A percentile compares a stretch with the other conserved stretches of the same genome.
Evolutionary conservation across 208 protist species (phyloP).

Genomic region (Crithidia acanthocephali): DNA sequence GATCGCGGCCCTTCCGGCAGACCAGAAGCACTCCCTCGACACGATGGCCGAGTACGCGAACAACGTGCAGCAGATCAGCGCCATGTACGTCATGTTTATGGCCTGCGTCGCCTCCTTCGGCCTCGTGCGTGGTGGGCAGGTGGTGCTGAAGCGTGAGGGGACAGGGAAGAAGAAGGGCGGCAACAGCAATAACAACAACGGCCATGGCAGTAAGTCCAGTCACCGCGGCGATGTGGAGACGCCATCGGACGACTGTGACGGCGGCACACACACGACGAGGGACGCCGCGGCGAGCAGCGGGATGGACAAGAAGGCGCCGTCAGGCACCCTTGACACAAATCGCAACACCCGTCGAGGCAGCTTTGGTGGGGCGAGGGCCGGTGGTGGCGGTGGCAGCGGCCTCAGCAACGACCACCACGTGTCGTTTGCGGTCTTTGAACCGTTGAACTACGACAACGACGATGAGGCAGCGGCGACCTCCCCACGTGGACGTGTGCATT

Average conservation of each 20-base stretch:
- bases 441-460: neutral
- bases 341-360: neutral
- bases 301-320: neutral
- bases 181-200: neutral
- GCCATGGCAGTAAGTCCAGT: neutral
- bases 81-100: conserved; percentile 86
- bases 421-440: conserved; percentile 15
- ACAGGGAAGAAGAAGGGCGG: conserved; percentile 1
- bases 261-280: neutral
- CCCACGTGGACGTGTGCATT: neutral
- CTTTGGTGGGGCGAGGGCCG: neutral
- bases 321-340: neutral
- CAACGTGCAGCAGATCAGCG: conserved; percentile 73
- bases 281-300: neutral
- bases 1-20: conserved; percentile 41
- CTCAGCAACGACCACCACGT: conserved; percentile 5
- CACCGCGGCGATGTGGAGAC: neutral
- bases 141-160: conserved; percentile 39
- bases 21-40: conserved; percentile 18
- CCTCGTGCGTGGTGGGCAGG: conserved; percentile 59
- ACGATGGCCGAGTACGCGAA: conserved; percentile 57
- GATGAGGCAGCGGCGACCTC: too few species aligned
- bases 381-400: too few species aligned
- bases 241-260: neutral
- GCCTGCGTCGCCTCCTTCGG: conserved; percentile 66